Percentiles rank a stretch among this genome's conserved stretches.
phyloP scores from a whole-genome alignment of 106 monocot genomes.

The Acorus gramineus region DNA sequence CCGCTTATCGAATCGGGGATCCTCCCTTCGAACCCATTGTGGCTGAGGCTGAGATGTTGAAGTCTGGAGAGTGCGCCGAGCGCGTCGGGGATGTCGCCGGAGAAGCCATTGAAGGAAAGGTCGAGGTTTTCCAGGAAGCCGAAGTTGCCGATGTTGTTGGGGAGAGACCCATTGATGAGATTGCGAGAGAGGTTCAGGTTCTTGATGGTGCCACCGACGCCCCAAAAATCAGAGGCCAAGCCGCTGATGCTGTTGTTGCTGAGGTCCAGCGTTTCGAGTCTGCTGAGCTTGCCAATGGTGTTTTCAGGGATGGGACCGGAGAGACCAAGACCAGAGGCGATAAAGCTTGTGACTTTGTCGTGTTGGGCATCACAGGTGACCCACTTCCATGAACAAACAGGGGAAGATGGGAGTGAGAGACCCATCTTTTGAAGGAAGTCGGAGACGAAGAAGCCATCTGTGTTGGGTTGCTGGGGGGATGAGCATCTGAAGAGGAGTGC shows the following conservation, averaged over 20 bases:
- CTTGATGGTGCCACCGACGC: constrained; percentile 41
- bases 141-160: constrained; percentile 72
- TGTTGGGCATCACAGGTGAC: constrained; percentile 39
- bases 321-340: constrained; percentile 44
- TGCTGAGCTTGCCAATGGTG: constrained; percentile 75
- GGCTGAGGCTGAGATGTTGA: constrained; percentile 26
- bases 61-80: constrained; percentile 32
- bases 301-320: constrained; percentile 58
- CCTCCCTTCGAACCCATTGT: constrained; percentile 39
- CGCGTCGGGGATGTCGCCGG: constrained; percentile 34
- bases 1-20: constrained; percentile 40
- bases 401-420: constrained; percentile 6
- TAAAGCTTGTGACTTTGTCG: constrained; percentile 21
- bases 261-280: constrained; percentile 53
- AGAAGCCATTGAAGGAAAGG: constrained; percentile 51
- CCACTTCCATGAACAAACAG: constrained; percentile 50
- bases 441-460: constrained; percentile 56
- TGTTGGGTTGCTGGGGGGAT: constrained; percentile 53
- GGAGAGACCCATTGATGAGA: constrained; percentile 42
- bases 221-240: constrained; percentile 64
- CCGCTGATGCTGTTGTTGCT: constrained; percentile 50
- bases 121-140: constrained; percentile 47
- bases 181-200: constrained; percentile 65
- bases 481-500: constrained; percentile 9
- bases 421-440: constrained; percentile 62